Percentiles rank a stretch among this genome's conserved stretches.
These are phyloP conservation scores for Polyplosphaeria fusca DNA, from an alignment of 495 filamentous ascomycete genomes.

Conservation along the genomic window DNA sequence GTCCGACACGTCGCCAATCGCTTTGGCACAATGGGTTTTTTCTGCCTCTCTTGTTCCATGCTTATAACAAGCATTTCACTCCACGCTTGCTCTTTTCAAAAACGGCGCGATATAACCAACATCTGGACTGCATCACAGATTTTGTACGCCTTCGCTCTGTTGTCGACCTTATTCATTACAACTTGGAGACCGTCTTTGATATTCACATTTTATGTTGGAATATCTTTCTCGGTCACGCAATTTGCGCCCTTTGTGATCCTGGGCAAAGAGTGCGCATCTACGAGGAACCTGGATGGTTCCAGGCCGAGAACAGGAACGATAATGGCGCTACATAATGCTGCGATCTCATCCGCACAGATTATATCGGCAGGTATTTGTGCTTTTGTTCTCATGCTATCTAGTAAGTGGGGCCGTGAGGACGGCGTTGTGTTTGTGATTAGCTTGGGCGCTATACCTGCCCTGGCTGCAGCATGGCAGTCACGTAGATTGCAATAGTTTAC, in stretches of 20 bases:
- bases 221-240: neutral
- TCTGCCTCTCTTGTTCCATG: neutral
- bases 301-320: neutral
- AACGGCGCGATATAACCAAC: neutral
- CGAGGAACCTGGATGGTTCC: neutral
- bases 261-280: neutral
- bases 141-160: neutral
- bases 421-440: neutral
- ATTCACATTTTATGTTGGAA: neutral
- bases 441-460: neutral
- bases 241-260: conserved; percentile 1
- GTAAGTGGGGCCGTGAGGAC: neutral
- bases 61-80: neutral
- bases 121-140: conserved; percentile 1
- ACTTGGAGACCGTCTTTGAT: neutral
- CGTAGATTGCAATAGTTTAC: neutral
- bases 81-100: neutral
- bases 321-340: neutral
- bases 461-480: neutral
- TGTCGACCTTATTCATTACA: neutral
- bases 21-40: neutral
- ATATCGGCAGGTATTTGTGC: neutral
- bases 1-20: neutral
- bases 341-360: neutral
- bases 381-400: neutral